phyloP scores from a whole-genome alignment of 2,329 filamentous ascomycete species.

The Stemphylium beticola region DNA sequence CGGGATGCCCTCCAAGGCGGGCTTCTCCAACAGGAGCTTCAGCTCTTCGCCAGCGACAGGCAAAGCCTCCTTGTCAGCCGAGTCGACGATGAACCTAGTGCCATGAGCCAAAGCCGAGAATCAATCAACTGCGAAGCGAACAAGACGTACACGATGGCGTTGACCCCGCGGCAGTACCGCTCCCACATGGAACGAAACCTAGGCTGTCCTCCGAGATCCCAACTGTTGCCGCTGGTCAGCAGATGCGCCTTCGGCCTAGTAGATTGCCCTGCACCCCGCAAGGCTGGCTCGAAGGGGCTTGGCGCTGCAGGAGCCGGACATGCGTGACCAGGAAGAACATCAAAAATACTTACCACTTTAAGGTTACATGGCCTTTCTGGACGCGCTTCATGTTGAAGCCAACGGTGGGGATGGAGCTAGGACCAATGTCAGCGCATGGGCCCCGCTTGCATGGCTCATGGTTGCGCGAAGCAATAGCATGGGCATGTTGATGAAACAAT shows the following conservation, averaged over 20 bases:
- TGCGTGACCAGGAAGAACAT: constrained; percentile 43
- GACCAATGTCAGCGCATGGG: constrained; percentile 49
- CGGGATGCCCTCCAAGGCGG: constrained; percentile 85
- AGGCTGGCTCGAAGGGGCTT: constrained; percentile 40
- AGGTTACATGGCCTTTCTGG: constrained; percentile 95
- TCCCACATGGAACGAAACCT: constrained; percentile 99
- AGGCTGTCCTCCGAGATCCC: constrained; percentile 97
- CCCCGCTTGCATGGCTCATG: constrained; percentile 30
- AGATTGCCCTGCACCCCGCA: constrained; percentile 39
- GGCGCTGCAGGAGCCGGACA: constrained; percentile 45
- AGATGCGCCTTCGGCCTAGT: constrained; percentile 35
- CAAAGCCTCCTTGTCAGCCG: constrained; percentile 81
- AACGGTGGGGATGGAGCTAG: constrained; percentile 95
- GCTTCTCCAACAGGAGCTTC: constrained; percentile 84
- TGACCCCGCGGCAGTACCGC: constrained; percentile 95
- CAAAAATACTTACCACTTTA: constrained; percentile 75
- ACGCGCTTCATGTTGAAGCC: constrained; percentile 99
- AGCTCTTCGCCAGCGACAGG: constrained; percentile 90
- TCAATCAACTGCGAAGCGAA: constrained; percentile 18
- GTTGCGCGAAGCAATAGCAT: constrained; percentile 39
- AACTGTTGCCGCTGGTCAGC: constrained; percentile 61
- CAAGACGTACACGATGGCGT: constrained; percentile 80
- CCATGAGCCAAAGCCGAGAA: constrained; percentile 33
- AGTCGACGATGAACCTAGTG: constrained; percentile 88
- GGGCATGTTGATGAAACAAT: constrained; percentile 35